Base-by-base conservation (phyloP, 495 filamentous ascomycete genomes). In the Glonium stellatum region DNA sequence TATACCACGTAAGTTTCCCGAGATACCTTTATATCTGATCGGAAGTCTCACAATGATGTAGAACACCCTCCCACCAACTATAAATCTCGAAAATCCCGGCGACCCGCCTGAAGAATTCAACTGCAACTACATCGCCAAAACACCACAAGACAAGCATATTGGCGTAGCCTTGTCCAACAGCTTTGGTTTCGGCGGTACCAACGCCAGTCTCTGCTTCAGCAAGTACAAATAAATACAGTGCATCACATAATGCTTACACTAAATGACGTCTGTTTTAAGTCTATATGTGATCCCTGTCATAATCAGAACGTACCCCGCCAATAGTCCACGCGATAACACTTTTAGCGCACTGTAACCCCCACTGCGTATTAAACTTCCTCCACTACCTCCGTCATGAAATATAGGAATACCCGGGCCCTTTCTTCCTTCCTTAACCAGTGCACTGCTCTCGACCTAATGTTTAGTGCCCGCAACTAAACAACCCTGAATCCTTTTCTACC, bases 141-240 rank as follows among this genome's bases (percentile, higher is more conserved):
- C 77, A 34, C 78, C 88, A 1, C 92, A 97, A 69, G 70, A 85
- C 27, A 83, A 83, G 63, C 59, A 76, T 10, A 84, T 97, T 22
- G 78, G 86, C 58, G 87, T 92, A 25, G 87, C 86, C 35, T 62
- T 98, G 65, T 90, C 89, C 19, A 98, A 98, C 68, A 97, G 92
- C 69, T 98, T 98, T 78, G 93, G 93, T 1, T 98, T 98, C 77
- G 93, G 93, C 10, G 93, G 93, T 31, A 98, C 93, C 9, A 97
- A 97, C 76, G 92, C 92, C 47, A 89, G 82, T 61, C 75, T 98
- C 46, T 92, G 90, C 61, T 95, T 98, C 71, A 80, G 76, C 6
- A 82, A 79, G 65, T 74, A 73, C 57, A 57, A 35, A 66, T 57
- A 51, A 1, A 23, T 25, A 23, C 25, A 22, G 2, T 8, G 0